Evolutionary conservation across 139 green algal genomes (phyloP), one percentile per base, ranked within the genome.

Genomic region (Volvox africanus): DNA sequence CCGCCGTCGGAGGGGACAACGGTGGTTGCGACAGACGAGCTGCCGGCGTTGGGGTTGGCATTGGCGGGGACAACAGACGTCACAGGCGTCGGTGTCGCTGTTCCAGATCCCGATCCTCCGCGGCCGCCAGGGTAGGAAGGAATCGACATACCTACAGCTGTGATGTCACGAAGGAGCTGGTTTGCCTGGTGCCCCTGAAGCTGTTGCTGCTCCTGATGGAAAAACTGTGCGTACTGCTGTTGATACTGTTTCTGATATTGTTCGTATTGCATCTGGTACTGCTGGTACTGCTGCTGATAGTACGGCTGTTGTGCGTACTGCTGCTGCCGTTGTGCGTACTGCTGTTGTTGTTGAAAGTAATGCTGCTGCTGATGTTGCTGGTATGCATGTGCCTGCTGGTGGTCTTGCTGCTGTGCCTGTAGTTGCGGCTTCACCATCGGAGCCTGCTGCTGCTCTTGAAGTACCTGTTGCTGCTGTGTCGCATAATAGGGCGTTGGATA

Each of bases 251-350:
- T 55, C 79, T 68, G 36, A 19, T 35, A 32, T 35, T 17, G 44
- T 55, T 55, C 44, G 44, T 55, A 55, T 55, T 55, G 44, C 44
- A 55, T 55, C 44, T 55, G 80, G 55, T 86, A 62, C 55, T 77
- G 30, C 18, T 87, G 82, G 21, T 35, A 30, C 61, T 88, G 82
- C 61, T 86, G 80, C 35, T 86, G 80, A 32, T 84, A 67, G 30
- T 35, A 16, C 50, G 44, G 16, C 78, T 17, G 82, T 35, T 78
- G 62, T 14, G 67, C 1, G 32, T 78, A 65, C 62, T 88, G 82
- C 82, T 88, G 82, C 82, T 55, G 82, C 82, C 77, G 82, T 61
- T 55, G 80, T 3, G 44, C 18, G 17, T 30, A 20, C 82, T 30
- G 20, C 30, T 88, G 33, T 26, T 61, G 30, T 17, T 33, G 24